Evolutionary conservation across 192 early-diverging fungal species (phyloP).

Genomic region (Diversispora epigaea): DNA sequence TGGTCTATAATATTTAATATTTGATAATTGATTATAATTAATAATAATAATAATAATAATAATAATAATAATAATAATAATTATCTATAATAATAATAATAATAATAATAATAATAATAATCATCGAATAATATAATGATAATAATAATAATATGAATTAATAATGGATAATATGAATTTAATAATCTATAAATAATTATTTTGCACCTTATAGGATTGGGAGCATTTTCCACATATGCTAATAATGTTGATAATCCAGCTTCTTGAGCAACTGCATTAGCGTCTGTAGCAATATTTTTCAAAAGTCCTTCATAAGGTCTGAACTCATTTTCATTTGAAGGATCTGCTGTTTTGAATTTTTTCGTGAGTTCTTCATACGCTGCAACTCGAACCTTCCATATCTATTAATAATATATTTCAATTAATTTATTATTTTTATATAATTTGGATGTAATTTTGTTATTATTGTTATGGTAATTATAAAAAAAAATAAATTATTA

Average conservation of each 20-base stretch:
- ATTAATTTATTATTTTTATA: constrained; percentile 32
- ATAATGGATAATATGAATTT: no score
- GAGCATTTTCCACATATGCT: constrained; percentile 79
- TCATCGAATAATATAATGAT: no score
- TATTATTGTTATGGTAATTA: constrained; percentile 2
- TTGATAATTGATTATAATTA: background rate
- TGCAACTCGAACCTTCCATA: constrained; percentile 88
- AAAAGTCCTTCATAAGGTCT: constrained; percentile 67
- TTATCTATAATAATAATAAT: no score
- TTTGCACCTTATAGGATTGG: constrained; percentile 64
- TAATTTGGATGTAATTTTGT: constrained; percentile 15
- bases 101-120: no score
- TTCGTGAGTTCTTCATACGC: constrained; percentile 82
- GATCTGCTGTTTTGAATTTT: constrained; percentile 66
- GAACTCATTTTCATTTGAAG: constrained; percentile 63
- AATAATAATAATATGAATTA: no score
- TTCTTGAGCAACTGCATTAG: constrained; percentile 91
- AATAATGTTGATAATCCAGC: constrained; percentile 73
- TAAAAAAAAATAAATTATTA: no score
- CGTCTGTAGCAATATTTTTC: constrained; percentile 80
- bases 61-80: no score
- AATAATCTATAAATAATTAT: background rate
- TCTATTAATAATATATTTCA: constrained; percentile 47
- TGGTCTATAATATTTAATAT: constrained; percentile 43
- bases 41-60: background rate